Percentiles rank a stretch among this genome's conserved stretches.
These are phyloP conservation scores for Euphrasia arctica DNA, from an alignment of 305 asterid genomes.

Conservation along the genomic window DNA sequence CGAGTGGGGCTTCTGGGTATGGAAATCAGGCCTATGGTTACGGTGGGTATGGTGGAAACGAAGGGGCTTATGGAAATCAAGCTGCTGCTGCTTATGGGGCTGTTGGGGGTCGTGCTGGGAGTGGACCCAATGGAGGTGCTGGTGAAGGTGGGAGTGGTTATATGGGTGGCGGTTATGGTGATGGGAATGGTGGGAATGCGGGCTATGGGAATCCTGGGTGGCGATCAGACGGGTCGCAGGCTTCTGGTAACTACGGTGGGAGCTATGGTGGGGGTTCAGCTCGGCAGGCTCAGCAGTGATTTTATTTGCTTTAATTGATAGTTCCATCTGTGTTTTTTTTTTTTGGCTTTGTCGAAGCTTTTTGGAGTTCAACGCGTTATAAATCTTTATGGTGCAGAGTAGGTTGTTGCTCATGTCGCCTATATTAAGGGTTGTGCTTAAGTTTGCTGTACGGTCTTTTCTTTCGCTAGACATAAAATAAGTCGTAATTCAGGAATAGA, in stretches of 20 bases:
- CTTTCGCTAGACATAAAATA: slow-evolving; percentile 44
- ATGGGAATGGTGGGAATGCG: slow-evolving; percentile 55
- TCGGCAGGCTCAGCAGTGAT: slow-evolving; percentile 61
- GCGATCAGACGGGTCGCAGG: slow-evolving; percentile 68
- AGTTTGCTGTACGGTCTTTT: slow-evolving; percentile 30
- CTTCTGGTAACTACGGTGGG: slow-evolving; percentile 58
- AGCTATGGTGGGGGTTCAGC: slow-evolving; percentile 47
- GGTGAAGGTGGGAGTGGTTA: slow-evolving; percentile 51
- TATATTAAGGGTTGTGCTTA: slow-evolving; percentile 43
- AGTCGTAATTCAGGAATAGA: slow-evolving; percentile 50
- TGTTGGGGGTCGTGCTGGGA: slow-evolving; percentile 68
- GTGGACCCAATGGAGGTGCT: slow-evolving; percentile 50
- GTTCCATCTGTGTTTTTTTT: slow-evolving; percentile 5
- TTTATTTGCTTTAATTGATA: neutral
- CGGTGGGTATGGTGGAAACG: slow-evolving; percentile 67
- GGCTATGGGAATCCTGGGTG: slow-evolving; percentile 65
- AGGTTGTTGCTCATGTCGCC: slow-evolving; percentile 36
- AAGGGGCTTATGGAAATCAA: slow-evolving; percentile 65
- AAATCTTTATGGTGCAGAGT: slow-evolving; percentile 34
- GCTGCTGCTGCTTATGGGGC: slow-evolving; percentile 69
- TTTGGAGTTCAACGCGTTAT: slow-evolving; percentile 23
- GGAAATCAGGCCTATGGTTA: slow-evolving; percentile 86
- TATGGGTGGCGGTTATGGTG: slow-evolving; percentile 63
- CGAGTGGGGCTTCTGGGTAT: slow-evolving; percentile 63
- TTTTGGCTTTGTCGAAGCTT: slow-evolving; percentile 29